phyloP scores from a whole-genome alignment of 768 basidiomycete genomes.

The Coprinopsis marcescibilis region DNA sequence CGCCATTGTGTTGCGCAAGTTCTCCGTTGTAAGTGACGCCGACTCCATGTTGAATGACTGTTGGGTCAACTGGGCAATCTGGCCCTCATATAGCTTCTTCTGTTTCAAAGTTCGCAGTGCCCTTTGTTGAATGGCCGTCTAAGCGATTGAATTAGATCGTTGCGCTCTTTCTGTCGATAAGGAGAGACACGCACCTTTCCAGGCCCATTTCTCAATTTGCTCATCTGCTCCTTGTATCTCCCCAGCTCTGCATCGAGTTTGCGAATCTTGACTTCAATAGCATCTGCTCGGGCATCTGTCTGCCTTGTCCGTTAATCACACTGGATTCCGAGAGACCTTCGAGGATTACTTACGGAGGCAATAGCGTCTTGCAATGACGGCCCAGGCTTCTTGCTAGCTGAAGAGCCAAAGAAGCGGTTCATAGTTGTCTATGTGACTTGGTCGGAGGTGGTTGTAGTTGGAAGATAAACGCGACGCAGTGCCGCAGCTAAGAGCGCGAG shows the following conservation, averaged over 20 bases:
- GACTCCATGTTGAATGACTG: slow-evolving; percentile 99
- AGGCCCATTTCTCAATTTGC: slow-evolving; percentile 86
- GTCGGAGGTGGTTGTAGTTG: background rate
- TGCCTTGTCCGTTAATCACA: no score
- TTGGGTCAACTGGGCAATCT: slow-evolving; percentile 85
- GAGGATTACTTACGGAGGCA: slow-evolving; percentile 50
- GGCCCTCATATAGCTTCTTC: slow-evolving; percentile 92
- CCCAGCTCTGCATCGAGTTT: slow-evolving; percentile 92
- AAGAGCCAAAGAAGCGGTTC: slow-evolving; percentile 83
- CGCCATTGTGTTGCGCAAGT: slow-evolving; percentile 97
- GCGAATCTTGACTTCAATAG: slow-evolving; percentile 94
- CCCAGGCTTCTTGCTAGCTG: slow-evolving; percentile 76
- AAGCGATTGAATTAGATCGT: background rate
- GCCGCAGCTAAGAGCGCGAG: slow-evolving; percentile 4
- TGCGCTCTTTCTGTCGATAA: background rate
- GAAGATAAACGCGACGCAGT: background rate
- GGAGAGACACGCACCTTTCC: slow-evolving; percentile 67
- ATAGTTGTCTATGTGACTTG: slow-evolving; percentile 29
- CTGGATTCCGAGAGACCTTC: slow-evolving; percentile 6
- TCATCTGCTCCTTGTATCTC: slow-evolving; percentile 94
- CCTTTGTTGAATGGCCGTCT: slow-evolving; percentile 93
- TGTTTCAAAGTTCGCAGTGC: slow-evolving; percentile 90
- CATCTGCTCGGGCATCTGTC: slow-evolving; percentile 84
- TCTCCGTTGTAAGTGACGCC: slow-evolving; percentile 92
- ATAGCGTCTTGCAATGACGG: slow-evolving; percentile 92